These are phyloP conservation scores for Aspergillus sclerotialis DNA, from an alignment of 2,329 filamentous ascomycete genomes.

Conservation along the genomic window DNA sequence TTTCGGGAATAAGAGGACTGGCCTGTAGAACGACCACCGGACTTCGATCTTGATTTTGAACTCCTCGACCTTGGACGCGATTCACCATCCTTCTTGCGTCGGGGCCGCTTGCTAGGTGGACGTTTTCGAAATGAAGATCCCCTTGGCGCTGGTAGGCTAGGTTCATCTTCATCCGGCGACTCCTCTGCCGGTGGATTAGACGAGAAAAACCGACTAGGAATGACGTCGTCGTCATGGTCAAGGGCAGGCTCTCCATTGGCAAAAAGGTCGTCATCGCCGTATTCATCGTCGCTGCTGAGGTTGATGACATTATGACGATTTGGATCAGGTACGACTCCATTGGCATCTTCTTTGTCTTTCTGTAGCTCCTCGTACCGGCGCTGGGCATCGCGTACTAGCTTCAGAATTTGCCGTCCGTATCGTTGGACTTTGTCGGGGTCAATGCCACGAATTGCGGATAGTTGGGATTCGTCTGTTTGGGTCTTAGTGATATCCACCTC, in stretches of 20 bases:
- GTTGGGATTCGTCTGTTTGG: constrained; percentile 28
- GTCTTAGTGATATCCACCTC: constrained; percentile 7
- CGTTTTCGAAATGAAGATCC: constrained; percentile 19
- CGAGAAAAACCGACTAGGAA: constrained; percentile 30
- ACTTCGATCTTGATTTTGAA: constrained; percentile 16
- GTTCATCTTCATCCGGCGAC: constrained; percentile 16
- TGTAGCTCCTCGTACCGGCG: constrained; percentile 37
- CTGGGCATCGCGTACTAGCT: constrained; percentile 33
- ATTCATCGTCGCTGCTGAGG: constrained; percentile 37
- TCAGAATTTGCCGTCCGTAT: constrained; percentile 38
- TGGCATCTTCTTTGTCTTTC: constrained; percentile 39
- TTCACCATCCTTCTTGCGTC: constrained; percentile 18
- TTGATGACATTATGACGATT: constrained; percentile 42
- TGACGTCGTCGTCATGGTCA: constrained; percentile 15
- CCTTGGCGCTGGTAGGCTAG: constrained; percentile 9
- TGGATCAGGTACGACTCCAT: constrained; percentile 40
- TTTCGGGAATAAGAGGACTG: constrained; percentile 17
- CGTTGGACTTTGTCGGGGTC: constrained; percentile 38
- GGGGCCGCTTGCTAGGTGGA: constrained; percentile 16
- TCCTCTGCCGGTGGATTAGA: constrained; percentile 14
- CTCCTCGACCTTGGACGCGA: constrained; percentile 18
- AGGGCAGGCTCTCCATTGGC: constrained; percentile 17
- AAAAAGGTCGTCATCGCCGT: constrained; percentile 26
- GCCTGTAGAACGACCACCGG: constrained; percentile 13
- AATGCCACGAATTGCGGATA: constrained; percentile 35